Conservation (phyloP, 2,329 filamentous ascomycete species). For the Hymenotorrendiella dingleyae region DNA sequence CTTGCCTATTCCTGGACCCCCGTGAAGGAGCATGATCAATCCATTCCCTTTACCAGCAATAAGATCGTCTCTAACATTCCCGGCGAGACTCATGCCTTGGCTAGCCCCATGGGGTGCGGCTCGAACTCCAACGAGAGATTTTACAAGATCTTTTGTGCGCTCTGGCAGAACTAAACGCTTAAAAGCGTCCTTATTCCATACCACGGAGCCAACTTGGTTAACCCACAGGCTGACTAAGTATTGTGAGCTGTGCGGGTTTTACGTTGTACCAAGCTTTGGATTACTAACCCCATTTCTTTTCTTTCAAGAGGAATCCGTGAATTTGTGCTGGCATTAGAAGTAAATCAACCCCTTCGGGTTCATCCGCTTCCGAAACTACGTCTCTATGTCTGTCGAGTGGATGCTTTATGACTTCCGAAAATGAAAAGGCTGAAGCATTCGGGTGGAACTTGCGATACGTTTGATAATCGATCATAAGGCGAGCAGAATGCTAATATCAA, state of each 20-base stretch:
- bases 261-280: too few species aligned
- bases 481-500: neutral
- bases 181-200: neutral
- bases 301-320: neutral
- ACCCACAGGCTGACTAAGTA: neutral
- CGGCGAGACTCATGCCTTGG: too few species aligned
- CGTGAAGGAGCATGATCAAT: slow-evolving; percentile 1
- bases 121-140: neutral
- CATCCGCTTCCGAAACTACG: neutral
- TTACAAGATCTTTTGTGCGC: neutral
- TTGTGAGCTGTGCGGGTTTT: too few species aligned
- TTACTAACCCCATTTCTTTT: neutral
- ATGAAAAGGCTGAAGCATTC: too few species aligned
- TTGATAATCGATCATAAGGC: neutral
- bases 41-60: slow-evolving; percentile 8
- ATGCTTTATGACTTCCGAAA: neutral
- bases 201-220: neutral
- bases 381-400: neutral
- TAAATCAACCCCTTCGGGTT: neutral
- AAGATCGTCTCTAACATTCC: slow-evolving; percentile 2
- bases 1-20: neutral
- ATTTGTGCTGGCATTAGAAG: neutral
- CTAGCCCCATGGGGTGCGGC: too few species aligned
- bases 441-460: neutral
- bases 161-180: neutral